A percentile compares a stretch with the other conserved stretches of the same genome.
phyloP scores from a whole-genome alignment of 2,329 filamentous ascomycete genomes.

The Hypoxylon sp. region DNA sequence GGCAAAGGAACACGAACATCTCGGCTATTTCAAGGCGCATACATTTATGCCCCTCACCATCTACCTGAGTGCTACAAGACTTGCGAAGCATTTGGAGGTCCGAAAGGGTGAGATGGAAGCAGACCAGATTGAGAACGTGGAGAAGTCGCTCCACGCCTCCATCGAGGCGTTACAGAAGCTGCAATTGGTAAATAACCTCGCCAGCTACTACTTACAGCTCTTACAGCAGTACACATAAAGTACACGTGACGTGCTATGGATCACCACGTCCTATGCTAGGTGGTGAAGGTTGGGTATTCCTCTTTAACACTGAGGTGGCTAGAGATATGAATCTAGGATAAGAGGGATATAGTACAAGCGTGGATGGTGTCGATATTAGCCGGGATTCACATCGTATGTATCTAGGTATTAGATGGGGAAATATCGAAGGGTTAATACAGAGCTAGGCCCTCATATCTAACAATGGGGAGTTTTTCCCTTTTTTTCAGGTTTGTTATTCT shows the following conservation, averaged over 20 bases:
- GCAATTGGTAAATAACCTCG: slow-evolving; percentile 40
- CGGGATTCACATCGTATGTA: not conserved
- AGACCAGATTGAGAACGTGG: slow-evolving; percentile 25
- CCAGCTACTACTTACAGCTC: slow-evolving; percentile 40
- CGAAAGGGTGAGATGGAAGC: slow-evolving; percentile 36
- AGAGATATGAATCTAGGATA: not conserved
- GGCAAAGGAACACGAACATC: slow-evolving; percentile 40
- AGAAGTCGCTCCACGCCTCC: slow-evolving; percentile 28
- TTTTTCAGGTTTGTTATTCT: not conserved
- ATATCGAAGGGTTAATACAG: not conserved
- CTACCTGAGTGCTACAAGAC: slow-evolving; percentile 36
- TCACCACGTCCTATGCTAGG: not conserved
- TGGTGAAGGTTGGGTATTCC: not conserved
- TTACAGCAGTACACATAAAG: slow-evolving; percentile 8
- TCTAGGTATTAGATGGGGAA: not conserved
- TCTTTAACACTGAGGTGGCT: not conserved
- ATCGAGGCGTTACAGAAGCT: slow-evolving; percentile 40
- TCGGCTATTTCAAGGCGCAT: slow-evolving; percentile 42
- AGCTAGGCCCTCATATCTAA: not conserved
- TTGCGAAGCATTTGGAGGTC: slow-evolving; percentile 34
- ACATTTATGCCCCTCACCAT: slow-evolving; percentile 43
- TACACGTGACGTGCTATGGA: not conserved
- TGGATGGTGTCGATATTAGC: not conserved
- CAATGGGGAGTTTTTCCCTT: not conserved
- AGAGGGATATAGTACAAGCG: not conserved